Evolutionary conservation across 75 land plant species (phyloP).

Genomic region (Larix kaempferi): DNA sequence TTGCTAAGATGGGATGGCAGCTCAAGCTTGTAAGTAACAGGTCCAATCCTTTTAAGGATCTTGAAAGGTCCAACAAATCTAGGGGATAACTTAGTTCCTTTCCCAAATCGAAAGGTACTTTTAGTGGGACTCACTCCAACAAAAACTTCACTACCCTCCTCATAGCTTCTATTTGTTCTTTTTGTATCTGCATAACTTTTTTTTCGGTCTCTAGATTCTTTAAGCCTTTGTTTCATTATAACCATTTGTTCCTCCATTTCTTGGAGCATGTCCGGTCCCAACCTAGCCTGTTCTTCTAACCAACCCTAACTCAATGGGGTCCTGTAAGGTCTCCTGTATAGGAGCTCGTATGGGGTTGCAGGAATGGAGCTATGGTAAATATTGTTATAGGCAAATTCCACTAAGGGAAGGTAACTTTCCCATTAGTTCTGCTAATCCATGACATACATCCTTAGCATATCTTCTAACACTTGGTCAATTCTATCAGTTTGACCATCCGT

Average conservation of each 20-base stretch:
- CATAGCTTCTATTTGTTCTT: background rate
- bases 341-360: background rate
- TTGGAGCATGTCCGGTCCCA: background rate
- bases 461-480: slow-evolving; percentile 16
- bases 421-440: slow-evolving; percentile 2
- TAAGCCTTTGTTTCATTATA: background rate
- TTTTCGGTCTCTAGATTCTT: background rate
- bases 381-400: slow-evolving; percentile 9
- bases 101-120: background rate
- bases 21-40: background rate
- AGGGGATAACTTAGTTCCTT: background rate
- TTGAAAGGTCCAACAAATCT: background rate
- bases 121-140: background rate
- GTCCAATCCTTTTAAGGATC: background rate
- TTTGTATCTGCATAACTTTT: background rate
- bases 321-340: background rate
- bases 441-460: slow-evolving; percentile 18
- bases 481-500: slow-evolving; percentile 17
- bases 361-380: background rate
- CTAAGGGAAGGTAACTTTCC: background rate
- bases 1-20: background rate
- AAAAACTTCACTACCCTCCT: background rate
- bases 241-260: background rate
- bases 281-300: background rate
- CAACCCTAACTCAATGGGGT: background rate